Percentiles rank a stretch among this genome's conserved stretches.
Evolutionary conservation across 108 stramenopile genomes (phyloP).

Genomic region (Nitzschia putrida): DNA sequence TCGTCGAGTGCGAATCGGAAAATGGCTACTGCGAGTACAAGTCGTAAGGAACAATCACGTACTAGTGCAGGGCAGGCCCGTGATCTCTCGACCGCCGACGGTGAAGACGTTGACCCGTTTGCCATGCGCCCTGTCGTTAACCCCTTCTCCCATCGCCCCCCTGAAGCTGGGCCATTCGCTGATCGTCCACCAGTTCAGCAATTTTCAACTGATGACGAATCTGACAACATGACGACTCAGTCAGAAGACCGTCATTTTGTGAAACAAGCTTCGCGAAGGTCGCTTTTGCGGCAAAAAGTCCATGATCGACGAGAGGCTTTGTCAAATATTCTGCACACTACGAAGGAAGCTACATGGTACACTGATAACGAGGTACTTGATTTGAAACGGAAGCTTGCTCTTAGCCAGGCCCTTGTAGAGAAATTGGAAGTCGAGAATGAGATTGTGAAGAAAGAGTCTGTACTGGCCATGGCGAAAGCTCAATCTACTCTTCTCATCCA

Average conservation of each 20-base stretch:
- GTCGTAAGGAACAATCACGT: no score
- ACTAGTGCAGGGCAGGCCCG: neutral
- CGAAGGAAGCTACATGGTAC: neutral
- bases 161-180: conserved; percentile 2
- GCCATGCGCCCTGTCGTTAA: neutral
- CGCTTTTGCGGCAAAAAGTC: conserved; percentile 9
- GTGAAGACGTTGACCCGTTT: neutral
- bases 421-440: conserved; percentile 19
- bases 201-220: neutral
- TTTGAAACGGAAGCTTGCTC: conserved; percentile 21
- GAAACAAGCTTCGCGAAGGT: conserved; percentile 3
- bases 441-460: neutral
- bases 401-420: conserved; percentile 28
- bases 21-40: no score
- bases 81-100: neutral
- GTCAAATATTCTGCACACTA: neutral
- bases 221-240: conserved; percentile 19
- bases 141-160: conserved; percentile 1
- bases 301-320: conserved; percentile 22
- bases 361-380: conserved; percentile 18
- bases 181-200: neutral
- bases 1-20: no score
- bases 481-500: neutral
- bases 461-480: neutral
- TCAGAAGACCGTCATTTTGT: conserved; percentile 13